Base-by-base conservation (phyloP, 257 asterid genomes). In the Petrea volubilis region DNA sequence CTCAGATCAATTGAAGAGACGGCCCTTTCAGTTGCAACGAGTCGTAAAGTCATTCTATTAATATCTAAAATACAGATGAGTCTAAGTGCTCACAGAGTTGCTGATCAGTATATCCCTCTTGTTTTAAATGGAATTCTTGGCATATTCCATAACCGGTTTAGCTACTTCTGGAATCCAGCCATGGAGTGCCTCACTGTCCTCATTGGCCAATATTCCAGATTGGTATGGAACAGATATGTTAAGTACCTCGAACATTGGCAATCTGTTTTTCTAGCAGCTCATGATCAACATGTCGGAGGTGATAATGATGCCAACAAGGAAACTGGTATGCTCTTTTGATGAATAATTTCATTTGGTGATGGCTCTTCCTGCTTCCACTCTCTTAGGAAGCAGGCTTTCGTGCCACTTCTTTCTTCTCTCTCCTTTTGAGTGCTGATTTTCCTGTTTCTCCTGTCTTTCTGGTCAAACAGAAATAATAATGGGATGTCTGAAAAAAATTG, bases 91-190 rank as follows among this genome's bases (percentile, higher is more conserved):
- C 71, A 68, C 52, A 82, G 80, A 79, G 75, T 92, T 71, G 82
- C 90, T 61, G 88, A 84, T 62, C 78, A 79, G 62, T 90, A 88
- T 77, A 67, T 88, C 46, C 81, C 89, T 70, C 73, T 78, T 34
- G 81, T 81, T 72, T 79, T 94, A 69, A 58, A 73, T 80, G 99
- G 99, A 78, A 73, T 84, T 66, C 72, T 94, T 31, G 99, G 97
- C 75, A 81, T 94, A 74, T 78, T 94, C 58, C 90, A 94, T 77
- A 88, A 85, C 80, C 83, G 90, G 66, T 86, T 91, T 73, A 86
- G 85, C 78, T 68, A 71, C 62, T 77, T 88, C 70, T 88, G 93
- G 96, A 78, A 75, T 46, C 95, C 97, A 43, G 96, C 96, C 55
- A 67, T 79, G 64, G 96, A 91, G 74, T 94, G 96, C 83, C 90